Base-by-base conservation (phyloP, 2,329 filamentous ascomycete species). In the Pseudogymnoascus sp. region DNA sequence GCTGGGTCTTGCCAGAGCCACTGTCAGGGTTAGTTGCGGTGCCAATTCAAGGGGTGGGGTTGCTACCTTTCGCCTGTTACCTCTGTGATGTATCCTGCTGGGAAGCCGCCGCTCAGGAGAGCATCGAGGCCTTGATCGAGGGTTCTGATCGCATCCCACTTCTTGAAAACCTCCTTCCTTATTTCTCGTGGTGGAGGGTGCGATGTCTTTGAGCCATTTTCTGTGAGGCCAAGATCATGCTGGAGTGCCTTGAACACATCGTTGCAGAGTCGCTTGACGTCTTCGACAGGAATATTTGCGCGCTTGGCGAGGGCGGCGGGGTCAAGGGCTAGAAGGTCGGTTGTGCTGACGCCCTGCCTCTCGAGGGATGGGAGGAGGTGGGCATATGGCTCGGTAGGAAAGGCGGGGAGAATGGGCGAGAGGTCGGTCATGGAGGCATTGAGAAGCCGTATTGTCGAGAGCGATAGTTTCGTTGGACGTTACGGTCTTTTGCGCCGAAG, bases 1-100 rank as follows among this genome's bases (percentile, higher is more conserved):
- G 85, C 73, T 99, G 94, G 1, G 94, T 97, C 80, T 99, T 99
- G 69, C 93, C 94, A 66, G 87, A 89, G 68, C 92, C 94, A 70
- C 86, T 89, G 30, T 9, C 61, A 41, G 37, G 30, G 41, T 69
- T 61, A 67, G 65, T 57, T 43, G 28, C n/a, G 60, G 61, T 65
- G 54, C 63, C 32, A 57, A 58, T 28, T 22, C 22, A 47, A 25
- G 35, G 28, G 60, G 25, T 25, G 6, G 37, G 12, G 14, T 16
- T 57, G 64, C 39, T 72, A 86, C 86, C 91, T 96, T 77, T 97
- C 94, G 62, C 94, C 94, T 1, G 91, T 89, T 63, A 99, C 81
- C 73, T 99, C 94, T 6, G 90, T 91, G 69, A 99, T 79, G 74
- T 88, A 88, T 54, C 91, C 89, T 2, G 86, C 81, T 1, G 88